phyloP scores from a whole-genome alignment of 805 yeast species.

The Candida multigemmis region DNA sequence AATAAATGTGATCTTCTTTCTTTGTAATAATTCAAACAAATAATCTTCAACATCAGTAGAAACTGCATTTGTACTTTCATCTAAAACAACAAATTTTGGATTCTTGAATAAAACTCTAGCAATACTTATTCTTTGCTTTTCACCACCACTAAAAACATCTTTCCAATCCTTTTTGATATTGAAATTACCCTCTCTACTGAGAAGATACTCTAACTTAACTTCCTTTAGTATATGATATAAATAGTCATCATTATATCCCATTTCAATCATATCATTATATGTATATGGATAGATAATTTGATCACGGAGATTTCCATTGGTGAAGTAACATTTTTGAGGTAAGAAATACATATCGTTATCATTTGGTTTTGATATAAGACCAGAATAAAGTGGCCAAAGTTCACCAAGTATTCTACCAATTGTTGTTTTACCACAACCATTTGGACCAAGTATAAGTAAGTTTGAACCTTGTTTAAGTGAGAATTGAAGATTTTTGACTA shows the following conservation, averaged over 20 bases:
- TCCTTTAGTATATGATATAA: constrained; percentile 58
- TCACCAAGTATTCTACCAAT: constrained; percentile 79
- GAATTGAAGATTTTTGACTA: constrained; percentile 53
- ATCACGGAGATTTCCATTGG: constrained; percentile 78
- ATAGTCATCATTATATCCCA: constrained; percentile 63
- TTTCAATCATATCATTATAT: constrained; percentile 64
- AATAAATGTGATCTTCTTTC: constrained; percentile 63
- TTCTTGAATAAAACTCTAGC: constrained; percentile 76
- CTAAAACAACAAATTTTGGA: constrained; percentile 76
- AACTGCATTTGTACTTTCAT: constrained; percentile 92
- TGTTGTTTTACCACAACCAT: constrained; percentile 86
- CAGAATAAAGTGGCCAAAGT: constrained; percentile 84
- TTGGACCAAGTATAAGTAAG: constrained; percentile 73
- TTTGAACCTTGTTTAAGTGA: constrained; percentile 54
- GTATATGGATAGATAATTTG: constrained; percentile 85
- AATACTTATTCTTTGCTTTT: constrained; percentile 81
- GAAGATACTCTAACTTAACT: constrained; percentile 73
- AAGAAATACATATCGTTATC: constrained; percentile 63
- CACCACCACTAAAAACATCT: constrained; percentile 94
- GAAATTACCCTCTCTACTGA: constrained; percentile 54
- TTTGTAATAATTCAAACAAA: constrained; percentile 66
- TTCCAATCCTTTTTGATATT: constrained; percentile 67
- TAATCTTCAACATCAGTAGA: constrained; percentile 84
- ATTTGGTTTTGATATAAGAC: constrained; percentile 71
- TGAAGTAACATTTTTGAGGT: constrained; percentile 82